Percentiles rank a stretch among this genome's conserved stretches.
Evolutionary conservation across 2,329 filamentous ascomycete species (phyloP).

Genomic region (Aspergillus quadricinctus): DNA sequence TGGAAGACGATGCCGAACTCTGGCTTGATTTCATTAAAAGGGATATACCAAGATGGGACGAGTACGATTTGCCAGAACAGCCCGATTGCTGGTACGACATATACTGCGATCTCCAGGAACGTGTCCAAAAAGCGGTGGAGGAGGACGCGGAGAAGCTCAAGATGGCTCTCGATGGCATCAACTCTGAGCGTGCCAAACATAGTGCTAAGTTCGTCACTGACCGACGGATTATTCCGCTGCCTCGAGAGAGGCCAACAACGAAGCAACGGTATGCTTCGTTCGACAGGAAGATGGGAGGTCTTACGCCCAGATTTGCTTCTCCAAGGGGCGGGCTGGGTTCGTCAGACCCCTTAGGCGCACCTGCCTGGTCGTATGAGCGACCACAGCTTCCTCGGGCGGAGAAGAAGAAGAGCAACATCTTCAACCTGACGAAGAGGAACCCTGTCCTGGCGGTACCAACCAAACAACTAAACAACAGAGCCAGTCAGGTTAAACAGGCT

Average conservation of each 20-base stretch:
- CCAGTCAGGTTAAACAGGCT: constrained; percentile 35
- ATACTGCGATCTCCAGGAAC: constrained; percentile 64
- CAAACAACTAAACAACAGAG: constrained; percentile 37
- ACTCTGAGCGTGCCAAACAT: constrained; percentile 55
- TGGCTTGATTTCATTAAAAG: constrained; percentile 77
- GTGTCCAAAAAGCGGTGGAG: constrained; percentile 54
- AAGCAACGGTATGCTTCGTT: constrained; percentile 29
- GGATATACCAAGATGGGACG: constrained; percentile 67
- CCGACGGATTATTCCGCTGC: constrained; percentile 23
- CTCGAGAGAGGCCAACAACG: constrained; percentile 25
- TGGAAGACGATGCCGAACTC: constrained; percentile 63
- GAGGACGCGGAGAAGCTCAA: constrained; percentile 57
- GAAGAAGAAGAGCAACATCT: constrained; percentile 32
- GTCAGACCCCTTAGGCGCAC: constrained; percentile 11
- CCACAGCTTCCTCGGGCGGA: constrained; percentile 19
- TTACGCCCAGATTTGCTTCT: constrained; percentile 19
- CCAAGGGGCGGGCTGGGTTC: constrained; percentile 3
- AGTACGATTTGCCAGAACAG: constrained; percentile 62
- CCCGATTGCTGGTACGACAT: constrained; percentile 71
- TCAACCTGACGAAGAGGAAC: constrained; percentile 34
- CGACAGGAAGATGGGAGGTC: constrained; percentile 30
- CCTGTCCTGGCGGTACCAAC: constrained; percentile 35
- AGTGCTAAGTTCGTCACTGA: constrained; percentile 54
- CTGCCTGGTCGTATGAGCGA: constrained; percentile 21
- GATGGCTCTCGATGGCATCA: constrained; percentile 54